A percentile compares a stretch with the other conserved stretches of the same genome.
These are phyloP conservation scores for Colletotrichum sp. DNA, from an alignment of 2,329 filamentous ascomycete genomes.

Conservation along the genomic window DNA sequence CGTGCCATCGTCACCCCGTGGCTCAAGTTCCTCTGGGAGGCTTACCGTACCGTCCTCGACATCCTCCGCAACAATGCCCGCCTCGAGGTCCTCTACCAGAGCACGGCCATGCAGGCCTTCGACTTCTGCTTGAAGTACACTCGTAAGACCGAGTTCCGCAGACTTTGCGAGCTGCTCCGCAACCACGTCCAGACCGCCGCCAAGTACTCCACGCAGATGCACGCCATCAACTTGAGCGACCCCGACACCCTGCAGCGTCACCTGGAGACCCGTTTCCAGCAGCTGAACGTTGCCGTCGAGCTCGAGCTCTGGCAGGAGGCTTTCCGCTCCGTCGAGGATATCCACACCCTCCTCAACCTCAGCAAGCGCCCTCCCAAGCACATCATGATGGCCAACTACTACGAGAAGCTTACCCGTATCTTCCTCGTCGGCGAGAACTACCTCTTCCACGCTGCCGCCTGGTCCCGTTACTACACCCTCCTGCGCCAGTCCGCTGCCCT, in stretches of 20 bases:
- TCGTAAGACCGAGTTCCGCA: constrained; percentile 98
- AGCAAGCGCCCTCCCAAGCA: constrained; percentile 99
- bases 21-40: constrained; percentile 99
- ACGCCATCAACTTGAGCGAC: constrained; percentile 98
- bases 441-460: constrained; percentile 97
- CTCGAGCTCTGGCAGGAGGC: constrained; percentile 99
- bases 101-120: constrained; percentile 96
- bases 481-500: constrained; percentile 88
- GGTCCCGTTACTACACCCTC: constrained; percentile 96
- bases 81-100: constrained; percentile 97
- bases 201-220: constrained; percentile 99
- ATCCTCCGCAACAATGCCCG: constrained; percentile 99
- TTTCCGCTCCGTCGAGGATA: constrained; percentile 98
- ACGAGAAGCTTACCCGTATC: constrained; percentile 97
- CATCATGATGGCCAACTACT: constrained; percentile 99
- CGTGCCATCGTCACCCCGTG: constrained; percentile 97
- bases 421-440: constrained; percentile 99
- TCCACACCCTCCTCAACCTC: constrained; percentile 94
- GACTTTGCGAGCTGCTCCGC: constrained; percentile 95
- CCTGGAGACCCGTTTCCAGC: constrained; percentile 96
- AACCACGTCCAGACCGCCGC: constrained; percentile 99
- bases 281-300: constrained; percentile 97
- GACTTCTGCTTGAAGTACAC: constrained; percentile 98
- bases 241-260: constrained; percentile 97
- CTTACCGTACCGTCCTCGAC: constrained; percentile 96